Percentiles rank a stretch among this genome's conserved stretches.
Evolutionary conservation across 2,329 filamentous ascomycete species (phyloP).

Genomic region (Verticillium isaacii): DNA sequence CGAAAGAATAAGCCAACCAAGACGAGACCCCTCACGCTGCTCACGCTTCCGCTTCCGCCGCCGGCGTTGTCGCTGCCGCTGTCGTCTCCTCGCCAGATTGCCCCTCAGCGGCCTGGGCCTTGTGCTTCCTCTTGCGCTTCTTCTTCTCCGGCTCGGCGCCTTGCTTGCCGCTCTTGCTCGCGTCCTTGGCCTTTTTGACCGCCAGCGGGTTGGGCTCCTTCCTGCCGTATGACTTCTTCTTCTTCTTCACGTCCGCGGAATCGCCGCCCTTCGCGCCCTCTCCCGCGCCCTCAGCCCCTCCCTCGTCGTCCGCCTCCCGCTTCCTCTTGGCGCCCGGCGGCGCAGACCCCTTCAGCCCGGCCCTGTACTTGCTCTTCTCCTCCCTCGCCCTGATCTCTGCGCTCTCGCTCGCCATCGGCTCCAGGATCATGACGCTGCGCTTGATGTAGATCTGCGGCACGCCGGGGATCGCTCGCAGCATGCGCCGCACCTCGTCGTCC

Average conservation of each 20-base stretch:
- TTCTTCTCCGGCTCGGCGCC: constrained; percentile 22
- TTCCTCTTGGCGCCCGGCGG: constrained; percentile 43
- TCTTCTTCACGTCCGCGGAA: constrained; percentile 40
- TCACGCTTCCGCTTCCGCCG: not conserved
- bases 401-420: constrained; percentile 69
- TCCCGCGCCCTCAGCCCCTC: constrained; percentile 23
- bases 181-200: constrained; percentile 63
- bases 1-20: not conserved
- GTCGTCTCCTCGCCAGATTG: constrained; percentile 10
- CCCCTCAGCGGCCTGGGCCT: constrained; percentile 22
- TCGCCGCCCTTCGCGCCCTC: constrained; percentile 14
- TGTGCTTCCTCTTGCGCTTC: constrained; percentile 31
- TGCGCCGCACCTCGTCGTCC: constrained; percentile 56
- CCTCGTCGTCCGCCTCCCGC: constrained; percentile 37
- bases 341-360: constrained; percentile 54
- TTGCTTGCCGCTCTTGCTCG: constrained; percentile 13
- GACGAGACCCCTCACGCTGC: not conserved
- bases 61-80: not conserved
- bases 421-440: constrained; percentile 66
- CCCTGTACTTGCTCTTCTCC: constrained; percentile 70
- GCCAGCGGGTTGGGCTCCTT: constrained; percentile 70
- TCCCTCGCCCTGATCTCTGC: constrained; percentile 59
- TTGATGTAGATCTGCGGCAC: constrained; percentile 77
- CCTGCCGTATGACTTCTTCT: constrained; percentile 53
- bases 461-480: constrained; percentile 62